Evolutionary conservation across 2,329 filamentous ascomycete genomes (phyloP).

Genomic region (Cadophora sp.): DNA sequence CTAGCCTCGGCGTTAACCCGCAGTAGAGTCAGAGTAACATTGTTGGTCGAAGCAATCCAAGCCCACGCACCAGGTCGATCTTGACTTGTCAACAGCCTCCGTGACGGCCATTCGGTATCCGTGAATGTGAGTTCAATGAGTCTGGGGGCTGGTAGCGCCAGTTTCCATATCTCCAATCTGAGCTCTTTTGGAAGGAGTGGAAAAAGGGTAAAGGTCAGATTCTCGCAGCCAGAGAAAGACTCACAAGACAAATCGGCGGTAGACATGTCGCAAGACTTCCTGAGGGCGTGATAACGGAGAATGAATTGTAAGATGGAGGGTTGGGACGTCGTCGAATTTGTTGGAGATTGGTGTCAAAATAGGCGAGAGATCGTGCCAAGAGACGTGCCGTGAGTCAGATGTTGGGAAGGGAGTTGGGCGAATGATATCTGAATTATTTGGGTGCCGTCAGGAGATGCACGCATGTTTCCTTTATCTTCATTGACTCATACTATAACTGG

Average conservation of each 20-base stretch:
- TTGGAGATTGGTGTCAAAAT: too few species aligned
- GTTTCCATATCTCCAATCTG: background rate
- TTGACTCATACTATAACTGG: too few species aligned
- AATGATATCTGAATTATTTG: too few species aligned
- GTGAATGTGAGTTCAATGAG: background rate
- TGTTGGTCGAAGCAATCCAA: background rate
- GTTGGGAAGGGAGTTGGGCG: background rate
- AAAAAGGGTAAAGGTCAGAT: background rate
- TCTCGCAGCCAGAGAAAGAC: too few species aligned
- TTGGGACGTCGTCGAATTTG: too few species aligned
- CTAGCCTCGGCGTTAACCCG: background rate
- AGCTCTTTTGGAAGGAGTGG: background rate
- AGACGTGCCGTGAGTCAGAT: background rate
- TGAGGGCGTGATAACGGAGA: background rate
- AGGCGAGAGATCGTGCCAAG: too few species aligned
- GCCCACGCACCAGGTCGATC: background rate
- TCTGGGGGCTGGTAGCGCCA: background rate
- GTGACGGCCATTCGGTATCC: background rate
- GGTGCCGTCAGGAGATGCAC: too few species aligned
- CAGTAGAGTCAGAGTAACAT: background rate
- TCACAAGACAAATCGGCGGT: background rate
- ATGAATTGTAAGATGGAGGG: background rate
- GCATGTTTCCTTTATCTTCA: too few species aligned
- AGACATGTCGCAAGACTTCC: too few species aligned
- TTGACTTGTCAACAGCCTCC: background rate